These are phyloP conservation scores for Diaporthe sp. DNA, from an alignment of 2,329 filamentous ascomycete species.

Conservation along the genomic window DNA sequence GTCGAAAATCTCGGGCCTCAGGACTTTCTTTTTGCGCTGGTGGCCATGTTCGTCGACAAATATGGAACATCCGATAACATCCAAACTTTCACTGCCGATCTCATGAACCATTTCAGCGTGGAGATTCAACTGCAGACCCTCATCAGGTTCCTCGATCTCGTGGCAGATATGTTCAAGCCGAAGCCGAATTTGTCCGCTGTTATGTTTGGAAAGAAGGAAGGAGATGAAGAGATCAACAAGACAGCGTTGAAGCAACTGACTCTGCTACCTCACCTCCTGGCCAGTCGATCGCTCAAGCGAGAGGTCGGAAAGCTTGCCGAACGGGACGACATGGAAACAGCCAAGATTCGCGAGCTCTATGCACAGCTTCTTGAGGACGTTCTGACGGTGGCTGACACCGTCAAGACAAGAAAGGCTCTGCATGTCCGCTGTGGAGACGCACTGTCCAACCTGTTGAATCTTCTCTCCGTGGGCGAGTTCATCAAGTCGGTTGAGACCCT, in stretches of 20 bases:
- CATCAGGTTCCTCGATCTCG: constrained; percentile 81
- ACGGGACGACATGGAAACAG: constrained; percentile 74
- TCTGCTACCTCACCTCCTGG: constrained; percentile 70
- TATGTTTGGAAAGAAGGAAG: constrained; percentile 73
- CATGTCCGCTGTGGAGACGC: constrained; percentile 76
- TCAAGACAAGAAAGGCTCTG: constrained; percentile 69
- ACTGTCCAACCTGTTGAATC: constrained; percentile 83
- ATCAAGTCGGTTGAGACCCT: constrained; percentile 89
- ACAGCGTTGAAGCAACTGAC: constrained; percentile 69
- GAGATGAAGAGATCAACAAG: constrained; percentile 62
- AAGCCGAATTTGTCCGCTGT: constrained; percentile 81
- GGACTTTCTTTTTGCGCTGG: constrained; percentile 89
- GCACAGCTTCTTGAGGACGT: constrained; percentile 77
- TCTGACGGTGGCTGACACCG: constrained; percentile 74
- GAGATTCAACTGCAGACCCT: constrained; percentile 84
- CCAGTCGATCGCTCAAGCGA: constrained; percentile 68
- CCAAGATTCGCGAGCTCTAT: constrained; percentile 78
- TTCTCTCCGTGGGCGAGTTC: constrained; percentile 90
- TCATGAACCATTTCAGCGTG: constrained; percentile 81
- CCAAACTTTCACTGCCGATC: constrained; percentile 79
- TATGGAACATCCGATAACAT: constrained; percentile 84
- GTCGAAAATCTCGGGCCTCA: constrained; percentile 86
- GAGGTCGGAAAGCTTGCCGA: constrained; percentile 71
- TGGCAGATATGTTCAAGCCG: constrained; percentile 80
- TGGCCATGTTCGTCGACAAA: constrained; percentile 91